Evolutionary conservation across 306 rosid genomes (phyloP).

Genomic region (Trifolium pratense): DNA sequence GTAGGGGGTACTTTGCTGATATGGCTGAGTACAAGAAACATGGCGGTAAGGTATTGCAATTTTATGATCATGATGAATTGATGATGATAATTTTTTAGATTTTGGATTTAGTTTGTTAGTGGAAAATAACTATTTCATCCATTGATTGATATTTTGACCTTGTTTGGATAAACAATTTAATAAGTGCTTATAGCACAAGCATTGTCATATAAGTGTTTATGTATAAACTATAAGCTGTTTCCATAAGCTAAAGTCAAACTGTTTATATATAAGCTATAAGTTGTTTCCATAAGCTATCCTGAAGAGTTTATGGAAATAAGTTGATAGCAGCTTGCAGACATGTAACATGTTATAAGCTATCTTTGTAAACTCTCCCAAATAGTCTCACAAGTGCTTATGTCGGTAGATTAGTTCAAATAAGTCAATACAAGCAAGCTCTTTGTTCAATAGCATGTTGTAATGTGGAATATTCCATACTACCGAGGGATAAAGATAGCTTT

Average conservation of each 20-base stretch:
- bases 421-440: neutral
- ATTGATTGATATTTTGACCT: neutral
- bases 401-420: neutral
- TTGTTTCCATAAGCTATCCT: neutral
- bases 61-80: neutral
- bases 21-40: slow-evolving; percentile 70
- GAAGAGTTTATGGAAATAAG: neutral
- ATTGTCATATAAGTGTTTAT: neutral
- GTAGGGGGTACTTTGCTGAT: slow-evolving; percentile 85
- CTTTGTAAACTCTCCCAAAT: neutral
- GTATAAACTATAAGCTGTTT: slow-evolving; percentile 52
- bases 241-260: slow-evolving; percentile 75
- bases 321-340: no score
- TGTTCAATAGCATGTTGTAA: slow-evolving; percentile 19
- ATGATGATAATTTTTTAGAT: slow-evolving; percentile 47
- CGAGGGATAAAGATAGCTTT: slow-evolving; percentile 8
- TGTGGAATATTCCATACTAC: slow-evolving; percentile 15
- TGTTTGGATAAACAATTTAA: neutral
- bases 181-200: neutral
- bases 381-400: neutral
- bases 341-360: neutral
- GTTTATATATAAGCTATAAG: no score
- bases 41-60: slow-evolving; percentile 78
- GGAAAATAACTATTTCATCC: neutral
- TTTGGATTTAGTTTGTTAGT: slow-evolving; percentile 26